phyloP scores from a whole-genome alignment of 2,329 filamentous ascomycete species.

The Alternaria solani region DNA sequence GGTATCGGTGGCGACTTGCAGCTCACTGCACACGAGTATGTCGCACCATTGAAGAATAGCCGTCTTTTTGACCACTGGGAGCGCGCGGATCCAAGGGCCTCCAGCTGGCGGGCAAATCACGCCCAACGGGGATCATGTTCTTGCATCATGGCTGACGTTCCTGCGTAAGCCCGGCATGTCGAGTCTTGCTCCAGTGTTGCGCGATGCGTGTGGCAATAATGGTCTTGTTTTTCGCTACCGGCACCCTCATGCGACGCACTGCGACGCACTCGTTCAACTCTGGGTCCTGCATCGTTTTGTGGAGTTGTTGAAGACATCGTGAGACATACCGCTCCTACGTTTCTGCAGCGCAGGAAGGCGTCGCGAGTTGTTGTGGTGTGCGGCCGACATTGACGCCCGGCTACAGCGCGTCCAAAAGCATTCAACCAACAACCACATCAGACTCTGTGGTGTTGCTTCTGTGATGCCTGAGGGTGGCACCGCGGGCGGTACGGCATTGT shows the following conservation, averaged over 20 bases:
- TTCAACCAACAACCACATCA: slow-evolving; percentile 21
- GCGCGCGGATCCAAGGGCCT: slow-evolving; percentile 26
- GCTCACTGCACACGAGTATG: slow-evolving; percentile 28
- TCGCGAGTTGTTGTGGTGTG: slow-evolving; percentile 25
- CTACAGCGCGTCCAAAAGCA: slow-evolving; percentile 30
- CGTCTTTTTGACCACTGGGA: slow-evolving; percentile 37
- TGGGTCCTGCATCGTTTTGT: slow-evolving; percentile 12
- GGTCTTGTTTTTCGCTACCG: slow-evolving; percentile 18
- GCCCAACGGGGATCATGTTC: slow-evolving; percentile 29
- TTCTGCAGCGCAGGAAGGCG: slow-evolving; percentile 20
- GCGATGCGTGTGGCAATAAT: slow-evolving; percentile 26
- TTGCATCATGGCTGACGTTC: slow-evolving; percentile 40
- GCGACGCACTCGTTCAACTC: slow-evolving; percentile 9
- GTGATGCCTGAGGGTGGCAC: slow-evolving; percentile 40
- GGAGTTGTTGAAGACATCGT: slow-evolving; percentile 16
- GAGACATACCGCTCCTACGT: slow-evolving; percentile 20
- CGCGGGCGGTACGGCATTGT: slow-evolving; percentile 37
- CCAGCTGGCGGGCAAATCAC: slow-evolving; percentile 45
- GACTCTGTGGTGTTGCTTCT: slow-evolving; percentile 25
- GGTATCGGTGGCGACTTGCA: slow-evolving; percentile 36
- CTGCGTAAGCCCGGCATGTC: slow-evolving; percentile 37
- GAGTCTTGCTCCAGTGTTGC: slow-evolving; percentile 27
- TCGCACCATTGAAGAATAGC: slow-evolving; percentile 46
- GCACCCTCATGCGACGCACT: slow-evolving; percentile 20
- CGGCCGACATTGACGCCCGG: slow-evolving; percentile 21